A percentile compares a stretch with the other conserved stretches of the same genome.
phyloP scores from a whole-genome alignment of 1,284 basidiomycete species.

The Takashimella tepidaria region DNA sequence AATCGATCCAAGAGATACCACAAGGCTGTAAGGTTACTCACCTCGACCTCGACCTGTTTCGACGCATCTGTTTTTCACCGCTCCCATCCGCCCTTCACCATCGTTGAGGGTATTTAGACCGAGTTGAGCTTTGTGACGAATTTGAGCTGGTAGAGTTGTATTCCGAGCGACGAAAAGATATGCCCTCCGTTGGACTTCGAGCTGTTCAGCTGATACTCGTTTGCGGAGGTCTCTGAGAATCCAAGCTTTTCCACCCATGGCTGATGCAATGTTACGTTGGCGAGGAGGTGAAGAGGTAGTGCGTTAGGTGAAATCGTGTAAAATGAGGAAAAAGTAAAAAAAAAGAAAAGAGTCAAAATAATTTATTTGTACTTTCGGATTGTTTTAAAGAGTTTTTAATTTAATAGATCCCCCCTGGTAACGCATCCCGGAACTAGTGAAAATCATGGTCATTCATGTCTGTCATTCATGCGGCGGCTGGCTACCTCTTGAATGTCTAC shows the following conservation, averaged over 20 bases:
- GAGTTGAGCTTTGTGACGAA: constrained; percentile 93
- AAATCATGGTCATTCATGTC: too few species aligned
- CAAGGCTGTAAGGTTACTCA: constrained; percentile 20
- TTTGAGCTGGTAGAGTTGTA: constrained; percentile 70
- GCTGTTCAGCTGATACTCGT: constrained; percentile 51
- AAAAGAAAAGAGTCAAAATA: too few species aligned
- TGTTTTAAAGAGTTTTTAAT: too few species aligned
- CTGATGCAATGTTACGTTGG: not conserved
- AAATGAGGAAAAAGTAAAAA: too few species aligned
- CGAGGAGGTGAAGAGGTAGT: not conserved
- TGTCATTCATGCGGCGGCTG: too few species aligned
- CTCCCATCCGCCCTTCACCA: constrained; percentile 68
- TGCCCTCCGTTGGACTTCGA: constrained; percentile 75
- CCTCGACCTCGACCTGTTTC: constrained; percentile 78
- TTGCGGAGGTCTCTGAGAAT: constrained; percentile 43
- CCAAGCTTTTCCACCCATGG: constrained; percentile 30
- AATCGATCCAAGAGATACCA: too few species aligned
- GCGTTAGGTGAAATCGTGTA: too few species aligned
- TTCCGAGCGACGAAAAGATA: constrained; percentile 88
- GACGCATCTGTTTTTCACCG: constrained; percentile 80
- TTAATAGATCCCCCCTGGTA: too few species aligned
- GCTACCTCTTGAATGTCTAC: too few species aligned
- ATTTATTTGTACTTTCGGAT: too few species aligned
- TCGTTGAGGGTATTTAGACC: constrained; percentile 82
- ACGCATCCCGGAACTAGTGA: too few species aligned